A percentile compares a stretch with the other conserved stretches of the same genome.
These are phyloP conservation scores for Lithospermum erythrorhizon DNA, from an alignment of 257 asterid species.

Conservation along the genomic window DNA sequence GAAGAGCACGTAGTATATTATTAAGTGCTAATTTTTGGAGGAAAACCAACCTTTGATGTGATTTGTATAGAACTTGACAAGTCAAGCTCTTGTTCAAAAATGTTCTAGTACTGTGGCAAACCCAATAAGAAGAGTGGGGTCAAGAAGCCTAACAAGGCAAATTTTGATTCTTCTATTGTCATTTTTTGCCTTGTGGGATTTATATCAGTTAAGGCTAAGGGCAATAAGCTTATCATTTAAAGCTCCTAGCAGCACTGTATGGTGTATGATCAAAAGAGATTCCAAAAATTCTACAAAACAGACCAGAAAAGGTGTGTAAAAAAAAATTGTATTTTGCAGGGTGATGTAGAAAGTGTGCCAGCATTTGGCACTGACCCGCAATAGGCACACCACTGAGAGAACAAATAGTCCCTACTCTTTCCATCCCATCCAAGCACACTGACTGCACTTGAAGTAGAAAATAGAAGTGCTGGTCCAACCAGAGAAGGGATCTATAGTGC, in stretches of 20 bases:
- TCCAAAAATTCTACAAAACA: conserved; percentile 7
- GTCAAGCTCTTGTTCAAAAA: conserved; percentile 97
- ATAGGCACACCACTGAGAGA: conserved; percentile 91
- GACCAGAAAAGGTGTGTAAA: neutral
- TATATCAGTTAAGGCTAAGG: conserved; percentile 71
- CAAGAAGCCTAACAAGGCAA: conserved; percentile 93
- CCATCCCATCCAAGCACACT: conserved; percentile 99
- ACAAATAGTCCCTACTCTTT: conserved; percentile 85
- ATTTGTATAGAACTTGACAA: conserved; percentile 87
- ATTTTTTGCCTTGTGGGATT: conserved; percentile 93
- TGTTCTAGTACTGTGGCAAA: conserved; percentile 91
- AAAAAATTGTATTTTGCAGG: neutral
- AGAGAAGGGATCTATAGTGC: conserved; percentile 90
- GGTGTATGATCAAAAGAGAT: conserved; percentile 16
- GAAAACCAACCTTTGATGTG: conserved; percentile 71
- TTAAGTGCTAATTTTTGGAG: neutral
- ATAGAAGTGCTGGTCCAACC: conserved; percentile 99
- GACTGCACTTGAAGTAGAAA: conserved; percentile 83
- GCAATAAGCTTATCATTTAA: conserved; percentile 86
- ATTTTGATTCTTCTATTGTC: conserved; percentile 79
- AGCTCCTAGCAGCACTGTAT: conserved; percentile 88
- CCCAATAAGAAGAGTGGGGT: conserved; percentile 98
- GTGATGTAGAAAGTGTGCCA: conserved; percentile 4
- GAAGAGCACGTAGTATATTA: neutral
- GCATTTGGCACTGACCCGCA: conserved; percentile 52